Conservation (phyloP, 352 stramenopile species). For the Globisporangium nodosum region DNA sequence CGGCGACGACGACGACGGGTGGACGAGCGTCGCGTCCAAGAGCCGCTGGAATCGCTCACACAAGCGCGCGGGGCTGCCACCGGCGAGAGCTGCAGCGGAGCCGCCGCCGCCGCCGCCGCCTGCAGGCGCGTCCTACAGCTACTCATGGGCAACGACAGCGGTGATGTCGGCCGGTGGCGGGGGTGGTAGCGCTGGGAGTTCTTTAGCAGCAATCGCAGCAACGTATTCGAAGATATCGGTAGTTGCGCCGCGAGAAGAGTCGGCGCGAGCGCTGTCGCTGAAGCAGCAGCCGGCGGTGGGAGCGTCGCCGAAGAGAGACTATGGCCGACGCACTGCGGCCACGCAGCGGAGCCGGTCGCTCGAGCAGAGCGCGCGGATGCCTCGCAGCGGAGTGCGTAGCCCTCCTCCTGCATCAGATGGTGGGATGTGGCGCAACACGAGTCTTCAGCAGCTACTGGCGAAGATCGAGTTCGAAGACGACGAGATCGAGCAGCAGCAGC, state of each 20-base stretch:
- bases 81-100: not conserved
- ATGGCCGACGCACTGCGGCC: not conserved
- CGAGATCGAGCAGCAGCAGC: conserved; percentile 6
- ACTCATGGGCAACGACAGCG: conserved; percentile 11
- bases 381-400: conserved; percentile 6
- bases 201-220: not conserved
- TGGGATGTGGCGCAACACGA: conserved; percentile 36
- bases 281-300: not conserved
- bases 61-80: conserved; percentile 1
- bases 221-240: not conserved
- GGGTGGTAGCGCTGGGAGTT: too few species aligned
- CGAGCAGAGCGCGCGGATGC: not conserved
- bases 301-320: not conserved
- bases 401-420: conserved; percentile 18
- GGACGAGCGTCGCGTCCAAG: conserved; percentile 12
- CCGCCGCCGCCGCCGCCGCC: not conserved
- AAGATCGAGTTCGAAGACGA: conserved; percentile 36
- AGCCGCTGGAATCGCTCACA: conserved; percentile 12
- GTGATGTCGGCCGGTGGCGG: not conserved
- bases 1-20: conserved; percentile 6
- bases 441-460: conserved; percentile 50
- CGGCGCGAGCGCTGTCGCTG: not conserved
- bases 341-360: not conserved
- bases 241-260: conserved; percentile 3
- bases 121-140: not conserved